A percentile compares a stretch with the other conserved stretches of the same genome.
Evolutionary conservation across 371 early-diverging fungal species (phyloP).

Genomic region (Batkoa obscura): DNA sequence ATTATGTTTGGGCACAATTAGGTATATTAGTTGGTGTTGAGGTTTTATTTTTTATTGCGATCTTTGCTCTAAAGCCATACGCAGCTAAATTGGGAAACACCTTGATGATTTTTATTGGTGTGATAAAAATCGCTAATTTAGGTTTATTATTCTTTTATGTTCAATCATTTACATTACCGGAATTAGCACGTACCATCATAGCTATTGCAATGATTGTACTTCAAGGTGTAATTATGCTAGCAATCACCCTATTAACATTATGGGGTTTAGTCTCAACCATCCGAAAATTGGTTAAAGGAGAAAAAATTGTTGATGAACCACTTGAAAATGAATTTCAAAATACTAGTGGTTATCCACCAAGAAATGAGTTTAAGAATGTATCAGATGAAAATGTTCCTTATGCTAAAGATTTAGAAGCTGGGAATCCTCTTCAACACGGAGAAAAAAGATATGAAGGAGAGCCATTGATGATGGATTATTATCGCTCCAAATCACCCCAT

Average conservation of each 20-base stretch:
- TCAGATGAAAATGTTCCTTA: too few species aligned
- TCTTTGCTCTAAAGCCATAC: constrained; percentile 1
- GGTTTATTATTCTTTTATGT: constrained; percentile 3
- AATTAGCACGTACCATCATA: not conserved
- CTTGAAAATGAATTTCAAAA: too few species aligned
- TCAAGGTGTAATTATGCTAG: not conserved
- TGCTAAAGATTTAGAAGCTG: too few species aligned
- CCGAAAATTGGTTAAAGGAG: not conserved
- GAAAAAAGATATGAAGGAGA: too few species aligned
- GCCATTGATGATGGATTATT: too few species aligned
- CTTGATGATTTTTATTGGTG: constrained; percentile 2
- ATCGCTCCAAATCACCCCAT: too few species aligned
- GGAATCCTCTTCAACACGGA: too few species aligned
- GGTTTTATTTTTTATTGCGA: not conserved
- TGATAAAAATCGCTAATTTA: not conserved
- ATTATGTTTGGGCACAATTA: constrained; percentile 1
- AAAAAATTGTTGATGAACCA: too few species aligned
- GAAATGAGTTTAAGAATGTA: too few species aligned
- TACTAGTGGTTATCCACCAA: too few species aligned
- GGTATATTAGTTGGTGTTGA: not conserved
- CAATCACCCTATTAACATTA: not conserved
- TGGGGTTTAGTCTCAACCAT: not conserved
- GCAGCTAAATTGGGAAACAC: not conserved
- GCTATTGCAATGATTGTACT: not conserved
- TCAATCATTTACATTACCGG: not conserved